phyloP scores from a whole-genome alignment of 2,329 filamentous ascomycete genomes.

The Leptographium lundbergii region DNA sequence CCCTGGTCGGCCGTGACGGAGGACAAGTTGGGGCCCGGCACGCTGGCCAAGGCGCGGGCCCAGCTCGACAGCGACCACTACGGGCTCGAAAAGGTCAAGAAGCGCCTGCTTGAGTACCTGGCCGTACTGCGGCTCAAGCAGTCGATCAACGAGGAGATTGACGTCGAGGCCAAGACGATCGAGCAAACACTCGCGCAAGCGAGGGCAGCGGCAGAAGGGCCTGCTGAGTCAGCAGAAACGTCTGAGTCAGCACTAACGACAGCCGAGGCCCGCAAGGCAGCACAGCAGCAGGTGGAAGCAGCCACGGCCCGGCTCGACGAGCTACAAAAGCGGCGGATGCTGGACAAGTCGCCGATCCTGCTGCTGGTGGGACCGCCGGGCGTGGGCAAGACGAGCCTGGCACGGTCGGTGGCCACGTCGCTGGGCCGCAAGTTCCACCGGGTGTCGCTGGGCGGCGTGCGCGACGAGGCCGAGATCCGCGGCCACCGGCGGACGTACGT shows the following conservation, averaged over 20 bases:
- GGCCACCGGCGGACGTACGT: conserved; percentile 94
- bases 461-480: conserved; percentile 93
- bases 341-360: conserved; percentile 92
- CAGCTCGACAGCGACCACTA: conserved; percentile 96
- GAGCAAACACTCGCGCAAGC: conserved; percentile 41
- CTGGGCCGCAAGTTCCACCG: conserved; percentile 92
- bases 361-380: conserved; percentile 87
- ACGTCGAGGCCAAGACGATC: conserved; percentile 60
- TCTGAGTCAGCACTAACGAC: background rate
- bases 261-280: background rate
- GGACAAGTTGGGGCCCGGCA: conserved; percentile 73
- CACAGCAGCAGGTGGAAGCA: background rate
- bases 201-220: conserved; percentile 22
- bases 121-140: conserved; percentile 95
- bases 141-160: conserved; percentile 70
- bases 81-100: conserved; percentile 93
- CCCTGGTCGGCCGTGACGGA: conserved; percentile 80
- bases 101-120: conserved; percentile 85
- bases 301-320: conserved; percentile 38
- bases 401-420: conserved; percentile 83
- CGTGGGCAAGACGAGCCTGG: conserved; percentile 90
- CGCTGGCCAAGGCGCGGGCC: conserved; percentile 65
- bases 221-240: background rate
- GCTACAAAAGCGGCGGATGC: conserved; percentile 69
- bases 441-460: conserved; percentile 88